Conservation (phyloP, 768 basidiomycete species). For the Auriscalpium vulgare region DNA sequence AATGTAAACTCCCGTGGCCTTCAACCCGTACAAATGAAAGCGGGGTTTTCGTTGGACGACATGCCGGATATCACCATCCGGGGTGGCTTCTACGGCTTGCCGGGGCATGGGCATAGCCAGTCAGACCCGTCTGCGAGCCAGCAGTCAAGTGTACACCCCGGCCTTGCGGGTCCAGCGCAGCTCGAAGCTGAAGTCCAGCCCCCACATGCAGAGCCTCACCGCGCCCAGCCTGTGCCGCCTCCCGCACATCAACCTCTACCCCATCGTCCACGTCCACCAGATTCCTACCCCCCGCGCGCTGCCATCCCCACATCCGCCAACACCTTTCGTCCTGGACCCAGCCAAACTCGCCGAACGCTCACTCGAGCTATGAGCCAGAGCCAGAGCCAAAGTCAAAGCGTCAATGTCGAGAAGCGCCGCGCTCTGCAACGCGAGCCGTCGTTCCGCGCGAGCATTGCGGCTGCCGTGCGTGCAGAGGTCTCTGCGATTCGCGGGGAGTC, state of each 20-base stretch:
- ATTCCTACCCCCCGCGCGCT: too few species aligned
- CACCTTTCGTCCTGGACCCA: too few species aligned
- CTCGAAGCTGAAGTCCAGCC: too few species aligned
- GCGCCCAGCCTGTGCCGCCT: too few species aligned
- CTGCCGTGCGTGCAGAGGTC: background rate
- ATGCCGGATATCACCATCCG: conserved; percentile 12
- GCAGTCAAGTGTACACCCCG: background rate
- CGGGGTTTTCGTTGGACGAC: conserved; percentile 6
- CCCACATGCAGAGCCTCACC: too few species aligned
- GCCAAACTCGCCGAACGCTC: too few species aligned
- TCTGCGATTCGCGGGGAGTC: too few species aligned
- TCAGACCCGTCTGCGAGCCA: conserved; percentile 2
- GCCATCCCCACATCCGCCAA: too few species aligned
- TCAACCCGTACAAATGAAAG: background rate
- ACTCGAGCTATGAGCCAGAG: background rate
- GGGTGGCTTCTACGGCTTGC: conserved; percentile 12
- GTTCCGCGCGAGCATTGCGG: background rate
- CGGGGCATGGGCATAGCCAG: conserved; percentile 3
- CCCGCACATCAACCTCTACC: background rate
- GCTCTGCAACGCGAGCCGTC: background rate
- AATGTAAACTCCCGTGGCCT: too few species aligned
- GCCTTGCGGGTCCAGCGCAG: background rate
- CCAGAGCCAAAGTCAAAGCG: background rate
- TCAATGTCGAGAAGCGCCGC: background rate
- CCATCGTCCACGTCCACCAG: background rate